A percentile compares a stretch with the other conserved stretches of the same genome.
phyloP scores from a whole-genome alignment of 441 rosid genomes.

The Daphne laureola region DNA sequence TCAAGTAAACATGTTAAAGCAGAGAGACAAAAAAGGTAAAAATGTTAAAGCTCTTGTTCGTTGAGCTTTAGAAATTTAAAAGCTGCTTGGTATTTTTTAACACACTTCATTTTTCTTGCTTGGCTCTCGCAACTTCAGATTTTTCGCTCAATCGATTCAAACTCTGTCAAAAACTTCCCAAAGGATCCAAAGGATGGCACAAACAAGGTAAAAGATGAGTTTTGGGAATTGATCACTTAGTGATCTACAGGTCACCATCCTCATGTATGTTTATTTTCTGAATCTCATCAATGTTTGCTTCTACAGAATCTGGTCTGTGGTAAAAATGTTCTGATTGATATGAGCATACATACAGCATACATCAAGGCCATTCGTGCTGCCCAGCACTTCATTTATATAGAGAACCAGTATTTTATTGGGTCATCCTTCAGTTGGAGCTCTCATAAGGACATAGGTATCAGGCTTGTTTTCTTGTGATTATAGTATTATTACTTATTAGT shows the following conservation, averaged over 20 bases:
- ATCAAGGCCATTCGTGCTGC: constrained; percentile 97
- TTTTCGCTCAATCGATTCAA: constrained; percentile 96
- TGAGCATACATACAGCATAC: constrained; percentile 98
- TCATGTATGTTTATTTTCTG: not conserved
- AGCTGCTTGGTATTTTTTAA: not conserved
- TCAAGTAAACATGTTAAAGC: too few relatives aligned
- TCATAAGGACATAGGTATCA: constrained; percentile 68
- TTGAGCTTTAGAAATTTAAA: not conserved
- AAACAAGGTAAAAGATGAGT: constrained; percentile 42
- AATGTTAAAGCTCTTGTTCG: not conserved
- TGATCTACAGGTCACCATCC: not conserved
- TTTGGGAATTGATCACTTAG: constrained; percentile 4
- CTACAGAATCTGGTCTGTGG: constrained; percentile 88
- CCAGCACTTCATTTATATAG: constrained; percentile 92
- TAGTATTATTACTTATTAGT: not conserved
- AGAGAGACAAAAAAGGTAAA: too few relatives aligned
- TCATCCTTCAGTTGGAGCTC: constrained; percentile 86
- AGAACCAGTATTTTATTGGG: constrained; percentile 96
- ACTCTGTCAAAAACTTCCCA: constrained; percentile 84
- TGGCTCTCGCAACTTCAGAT: constrained; percentile 38
- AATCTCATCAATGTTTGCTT: constrained; percentile 18
- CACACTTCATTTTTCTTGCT: constrained; percentile 10
- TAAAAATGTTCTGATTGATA: constrained; percentile 89
- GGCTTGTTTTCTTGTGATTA: constrained; percentile 4
- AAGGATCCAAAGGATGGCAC: constrained; percentile 83